phyloP scores from a whole-genome alignment of 176 grass and related monocot genomes.

The Rhipidocladum racemiflorum region DNA sequence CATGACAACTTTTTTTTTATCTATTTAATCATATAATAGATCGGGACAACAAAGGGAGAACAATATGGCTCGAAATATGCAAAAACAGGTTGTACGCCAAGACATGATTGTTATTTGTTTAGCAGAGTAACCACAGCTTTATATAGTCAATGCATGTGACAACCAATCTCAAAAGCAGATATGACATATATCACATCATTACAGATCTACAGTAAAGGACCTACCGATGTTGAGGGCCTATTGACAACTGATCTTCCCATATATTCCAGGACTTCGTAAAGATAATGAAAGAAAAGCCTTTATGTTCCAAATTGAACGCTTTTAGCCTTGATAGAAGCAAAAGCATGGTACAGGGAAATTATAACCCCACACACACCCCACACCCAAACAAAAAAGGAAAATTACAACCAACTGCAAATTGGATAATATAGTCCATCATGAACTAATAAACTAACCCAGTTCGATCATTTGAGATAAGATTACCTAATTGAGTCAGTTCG shows the following conservation, averaged over 20 bases:
- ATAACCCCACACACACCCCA: too few species aligned
- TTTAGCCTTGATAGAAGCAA: background rate
- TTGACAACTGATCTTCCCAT: background rate
- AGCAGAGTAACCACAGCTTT: slow-evolving; percentile 4
- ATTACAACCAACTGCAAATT: background rate
- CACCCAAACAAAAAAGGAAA: background rate
- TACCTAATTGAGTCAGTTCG: background rate
- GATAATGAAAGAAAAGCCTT: slow-evolving; percentile 25
- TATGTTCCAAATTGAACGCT: background rate
- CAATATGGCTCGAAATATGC: slow-evolving; percentile 11
- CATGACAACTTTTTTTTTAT: too few species aligned
- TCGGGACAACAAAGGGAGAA: slow-evolving; percentile 1
- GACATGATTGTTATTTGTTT: slow-evolving; percentile 11
- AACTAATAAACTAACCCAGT: background rate
- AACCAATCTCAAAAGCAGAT: background rate
- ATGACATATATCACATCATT: slow-evolving; percentile 3
- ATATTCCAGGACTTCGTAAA: background rate
- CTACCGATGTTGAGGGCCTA: background rate
- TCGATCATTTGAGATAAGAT: background rate
- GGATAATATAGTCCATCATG: background rate
- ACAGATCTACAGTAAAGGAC: slow-evolving; percentile 3
- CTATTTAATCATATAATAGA: too few species aligned
- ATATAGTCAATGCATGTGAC: background rate
- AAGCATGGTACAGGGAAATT: background rate
- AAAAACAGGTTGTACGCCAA: slow-evolving; percentile 2